These are phyloP conservation scores for Umbelopsis vinacea DNA, from an alignment of 192 early-diverging fungal species.

Conservation along the genomic window DNA sequence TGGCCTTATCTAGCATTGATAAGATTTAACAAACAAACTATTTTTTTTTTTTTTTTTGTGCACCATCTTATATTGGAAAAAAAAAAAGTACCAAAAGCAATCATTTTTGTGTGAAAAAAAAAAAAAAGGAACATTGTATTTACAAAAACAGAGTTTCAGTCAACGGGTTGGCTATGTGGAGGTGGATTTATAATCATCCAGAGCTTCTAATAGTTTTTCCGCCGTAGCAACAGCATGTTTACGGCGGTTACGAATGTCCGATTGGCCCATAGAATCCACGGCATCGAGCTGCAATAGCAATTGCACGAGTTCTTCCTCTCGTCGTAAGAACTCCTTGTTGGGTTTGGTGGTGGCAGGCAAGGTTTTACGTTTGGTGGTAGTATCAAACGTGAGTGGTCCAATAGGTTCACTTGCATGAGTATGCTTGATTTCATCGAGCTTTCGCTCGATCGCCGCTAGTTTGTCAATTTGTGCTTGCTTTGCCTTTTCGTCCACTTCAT, in stretches of 20 bases:
- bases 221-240: neutral
- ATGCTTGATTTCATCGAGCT: neutral
- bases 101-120: too few species aligned
- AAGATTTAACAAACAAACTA: neutral
- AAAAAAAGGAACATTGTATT: too few species aligned
- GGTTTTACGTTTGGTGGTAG: neutral
- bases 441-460: constrained; percentile 15
- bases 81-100: neutral
- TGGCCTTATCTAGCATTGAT: neutral
- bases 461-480: neutral
- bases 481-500: neutral
- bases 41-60: neutral
- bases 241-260: constrained; percentile 6
- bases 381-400: neutral
- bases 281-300: constrained; percentile 19
- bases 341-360: neutral
- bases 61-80: neutral
- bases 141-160: too few species aligned
- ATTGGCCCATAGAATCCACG: constrained; percentile 16
- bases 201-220: constrained; percentile 1
- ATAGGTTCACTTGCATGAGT: neutral
- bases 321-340: constrained; percentile 19
- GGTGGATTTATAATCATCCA: constrained; percentile 21
- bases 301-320: constrained; percentile 23
- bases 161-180: neutral